These are phyloP conservation scores for Smallanthus sonchifolius DNA, from an alignment of 129 eudicot genomes.

Conservation along the genomic window DNA sequence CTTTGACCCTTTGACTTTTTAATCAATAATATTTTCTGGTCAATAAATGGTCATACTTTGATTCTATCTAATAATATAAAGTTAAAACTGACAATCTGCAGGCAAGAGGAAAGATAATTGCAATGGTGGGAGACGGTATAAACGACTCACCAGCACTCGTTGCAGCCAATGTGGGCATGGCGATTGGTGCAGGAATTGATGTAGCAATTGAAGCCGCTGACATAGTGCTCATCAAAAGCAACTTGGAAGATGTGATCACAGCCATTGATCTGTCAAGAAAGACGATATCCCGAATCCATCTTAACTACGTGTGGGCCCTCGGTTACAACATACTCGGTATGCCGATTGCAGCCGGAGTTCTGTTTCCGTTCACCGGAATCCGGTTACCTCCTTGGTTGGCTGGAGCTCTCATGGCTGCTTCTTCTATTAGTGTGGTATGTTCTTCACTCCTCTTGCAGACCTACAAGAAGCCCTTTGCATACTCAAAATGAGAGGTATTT, in stretches of 20 bases:
- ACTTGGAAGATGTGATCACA: constrained; percentile 57
- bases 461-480: constrained; percentile 45
- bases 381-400: constrained; percentile 72
- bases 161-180: constrained; percentile 65
- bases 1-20: background rate
- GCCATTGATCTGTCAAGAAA: constrained; percentile 59
- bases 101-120: constrained; percentile 45
- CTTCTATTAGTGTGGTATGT: constrained; percentile 68
- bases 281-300: constrained; percentile 44
- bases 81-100: constrained; percentile 3
- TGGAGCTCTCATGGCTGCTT: constrained; percentile 69
- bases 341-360: constrained; percentile 56
- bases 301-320: constrained; percentile 60
- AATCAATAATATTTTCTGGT: background rate
- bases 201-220: constrained; percentile 68
- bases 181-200: constrained; percentile 64
- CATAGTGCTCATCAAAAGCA: constrained; percentile 55
- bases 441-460: constrained; percentile 51
- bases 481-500: constrained; percentile 19
- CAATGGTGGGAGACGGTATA: constrained; percentile 70
- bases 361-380: constrained; percentile 47
- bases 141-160: constrained; percentile 62
- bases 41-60: background rate
- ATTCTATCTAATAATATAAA: background rate
- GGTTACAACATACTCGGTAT: constrained; percentile 57